Base-by-base conservation (phyloP, 768 basidiomycete genomes). In the Leccinellum luteum region DNA sequence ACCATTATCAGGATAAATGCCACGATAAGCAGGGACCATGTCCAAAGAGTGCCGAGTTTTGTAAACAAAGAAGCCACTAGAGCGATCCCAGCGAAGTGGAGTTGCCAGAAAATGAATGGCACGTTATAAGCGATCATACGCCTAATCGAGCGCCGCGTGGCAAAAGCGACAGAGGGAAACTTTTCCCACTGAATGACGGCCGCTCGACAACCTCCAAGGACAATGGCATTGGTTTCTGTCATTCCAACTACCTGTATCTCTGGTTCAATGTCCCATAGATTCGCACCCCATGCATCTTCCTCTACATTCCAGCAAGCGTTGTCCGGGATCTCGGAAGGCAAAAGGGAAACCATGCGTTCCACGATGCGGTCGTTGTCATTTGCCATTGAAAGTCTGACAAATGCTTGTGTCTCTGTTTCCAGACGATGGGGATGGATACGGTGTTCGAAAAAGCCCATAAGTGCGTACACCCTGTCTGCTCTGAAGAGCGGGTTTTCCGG, bases 371-470 rank as follows among this genome's bases (percentile, higher is more conserved):
- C 67, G 3, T 53, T 66, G 45, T 68, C 61, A 8, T 71, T 69
- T 0, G 57, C 69, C 60, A 70, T 63, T 9, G 68, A 68, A 4
- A 68, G 50, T 31, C 64, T 52, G 3, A 54, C 62, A n/a, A 65
- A 54, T 6, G 68, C 66, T 51, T 70, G 66, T 32, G 65, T 1
- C 31, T 62, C 55, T 15, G 57, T 68, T 30, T 67, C 66, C 34
- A 47, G 19, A 15, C 30, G 15, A 19, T 66, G 41, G 12, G 63
- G 68, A 12, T 47, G 27, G 30, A 70, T 68, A 1, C 60, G 69
- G 50, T 67, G 67, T 31, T 61, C 57, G 21, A 71, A 68, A 45
- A 71, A 67, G 3, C 62, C 61, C 69, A 66, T 67, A 1, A 71
- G 59, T 10, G 67, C 59, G 9, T 67, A 69, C 31, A 71, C 67